phyloP scores from a whole-genome alignment of 257 asterid species.

The Fraxinus cuspidata region DNA sequence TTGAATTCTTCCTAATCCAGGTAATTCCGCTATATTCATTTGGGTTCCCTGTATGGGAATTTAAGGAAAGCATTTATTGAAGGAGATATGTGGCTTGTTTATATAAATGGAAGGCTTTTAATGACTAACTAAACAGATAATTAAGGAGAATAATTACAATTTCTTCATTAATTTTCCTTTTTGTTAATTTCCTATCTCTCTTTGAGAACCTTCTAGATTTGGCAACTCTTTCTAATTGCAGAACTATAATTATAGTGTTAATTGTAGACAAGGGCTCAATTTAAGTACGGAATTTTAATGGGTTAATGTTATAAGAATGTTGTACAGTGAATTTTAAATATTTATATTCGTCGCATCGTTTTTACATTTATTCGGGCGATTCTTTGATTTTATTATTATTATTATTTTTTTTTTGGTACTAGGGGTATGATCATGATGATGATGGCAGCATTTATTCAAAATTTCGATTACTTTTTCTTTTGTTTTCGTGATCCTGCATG shows the following conservation, averaged over 20 bases:
- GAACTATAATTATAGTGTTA: not conserved
- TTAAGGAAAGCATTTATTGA: not conserved
- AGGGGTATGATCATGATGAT: not conserved
- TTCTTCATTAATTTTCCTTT: not conserved
- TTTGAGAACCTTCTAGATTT: not conserved
- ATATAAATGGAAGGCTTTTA: not conserved
- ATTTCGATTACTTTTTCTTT: not conserved
- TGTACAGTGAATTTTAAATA: not conserved
- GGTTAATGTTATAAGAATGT: not conserved
- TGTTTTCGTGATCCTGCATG: not conserved
- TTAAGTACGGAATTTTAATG: not conserved
- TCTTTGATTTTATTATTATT: not conserved
- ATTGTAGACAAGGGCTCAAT: not conserved
- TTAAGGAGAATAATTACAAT: not conserved
- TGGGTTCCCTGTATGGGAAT: not conserved
- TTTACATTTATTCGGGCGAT: not conserved
- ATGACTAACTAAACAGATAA: not conserved
- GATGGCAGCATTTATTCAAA: not conserved
- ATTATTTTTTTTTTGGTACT: not conserved
- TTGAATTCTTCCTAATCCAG: not conserved
- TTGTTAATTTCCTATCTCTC: not conserved
- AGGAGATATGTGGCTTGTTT: not conserved
- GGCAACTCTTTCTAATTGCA: not conserved
- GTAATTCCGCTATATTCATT: constrained; percentile 3
- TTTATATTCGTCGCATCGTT: not conserved